These are phyloP conservation scores for Kluyveromyces siamensis DNA, from an alignment of 805 yeast genomes.

Conservation along the genomic window DNA sequence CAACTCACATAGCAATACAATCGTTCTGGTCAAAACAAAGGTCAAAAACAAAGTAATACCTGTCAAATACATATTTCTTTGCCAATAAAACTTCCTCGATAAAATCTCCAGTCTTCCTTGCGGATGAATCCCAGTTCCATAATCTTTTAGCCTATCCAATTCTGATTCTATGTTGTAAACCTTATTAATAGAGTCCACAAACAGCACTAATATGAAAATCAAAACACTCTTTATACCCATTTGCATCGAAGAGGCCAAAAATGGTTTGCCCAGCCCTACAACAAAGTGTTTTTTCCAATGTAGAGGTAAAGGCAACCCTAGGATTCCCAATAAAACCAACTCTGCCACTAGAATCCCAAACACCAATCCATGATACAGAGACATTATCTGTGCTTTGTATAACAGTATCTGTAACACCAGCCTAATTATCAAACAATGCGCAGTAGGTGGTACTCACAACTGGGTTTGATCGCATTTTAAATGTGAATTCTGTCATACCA, in stretches of 20 bases:
- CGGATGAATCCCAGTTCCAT: conserved; percentile 18
- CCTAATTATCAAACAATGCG: not conserved
- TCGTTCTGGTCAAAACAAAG: conserved; percentile 76
- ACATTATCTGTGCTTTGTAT: conserved; percentile 10
- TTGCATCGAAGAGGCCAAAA: conserved; percentile 60
- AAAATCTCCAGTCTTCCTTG: conserved; percentile 73
- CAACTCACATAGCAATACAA: conserved; percentile 67
- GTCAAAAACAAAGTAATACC: conserved; percentile 92
- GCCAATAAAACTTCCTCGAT: conserved; percentile 90
- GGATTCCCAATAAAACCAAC: conserved; percentile 65
- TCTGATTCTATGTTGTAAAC: conserved; percentile 63
- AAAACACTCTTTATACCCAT: conserved; percentile 73
- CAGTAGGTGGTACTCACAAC: too few relatives aligned
- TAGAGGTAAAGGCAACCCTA: conserved; percentile 83
- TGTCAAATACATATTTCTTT: conserved; percentile 90
- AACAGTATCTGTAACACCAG: not conserved
- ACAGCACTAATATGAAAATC: conserved; percentile 74
- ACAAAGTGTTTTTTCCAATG: conserved; percentile 60
- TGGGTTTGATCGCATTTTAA: too few relatives aligned
- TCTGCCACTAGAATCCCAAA: conserved; percentile 73
- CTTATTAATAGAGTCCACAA: conserved; percentile 82
- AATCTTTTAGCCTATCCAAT: conserved; percentile 26
- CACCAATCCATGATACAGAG: conserved; percentile 34
- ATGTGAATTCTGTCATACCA: not conserved
- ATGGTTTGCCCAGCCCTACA: conserved; percentile 54